A percentile compares a stretch with the other conserved stretches of the same genome.
Evolutionary conservation across 1,284 basidiomycete genomes (phyloP).

Genomic region (Garcileccinum viscosum): DNA sequence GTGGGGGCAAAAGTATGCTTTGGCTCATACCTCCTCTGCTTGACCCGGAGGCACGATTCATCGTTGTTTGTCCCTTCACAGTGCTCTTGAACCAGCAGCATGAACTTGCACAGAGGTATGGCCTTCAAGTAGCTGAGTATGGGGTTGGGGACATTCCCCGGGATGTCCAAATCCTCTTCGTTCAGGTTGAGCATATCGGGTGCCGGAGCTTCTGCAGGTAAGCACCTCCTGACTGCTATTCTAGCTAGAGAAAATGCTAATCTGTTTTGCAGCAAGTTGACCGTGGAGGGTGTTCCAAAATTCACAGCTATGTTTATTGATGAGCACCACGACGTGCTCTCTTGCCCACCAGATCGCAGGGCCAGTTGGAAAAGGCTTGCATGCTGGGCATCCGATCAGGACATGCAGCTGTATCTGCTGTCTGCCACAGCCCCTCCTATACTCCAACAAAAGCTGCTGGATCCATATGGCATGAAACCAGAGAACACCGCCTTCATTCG

Average conservation of each 20-base stretch:
- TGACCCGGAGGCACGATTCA: neutral
- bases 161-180: conserved; percentile 7
- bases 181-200: conserved; percentile 19
- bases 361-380: conserved; percentile 9
- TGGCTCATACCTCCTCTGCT: neutral
- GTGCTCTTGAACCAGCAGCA: neutral
- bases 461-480: neutral
- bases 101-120: neutral
- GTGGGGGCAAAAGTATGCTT: neutral
- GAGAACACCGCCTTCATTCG: conserved; percentile 5
- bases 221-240: too few relatives aligned
- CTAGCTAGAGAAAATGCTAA: too few relatives aligned
- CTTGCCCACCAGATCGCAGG: conserved; percentile 2
- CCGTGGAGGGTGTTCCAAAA: neutral
- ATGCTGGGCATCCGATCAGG: conserved; percentile 5
- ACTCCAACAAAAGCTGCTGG: neutral
- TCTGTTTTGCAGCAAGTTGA: neutral
- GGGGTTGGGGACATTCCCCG: neutral
- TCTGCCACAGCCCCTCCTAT: conserved; percentile 3
- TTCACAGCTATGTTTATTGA: conserved; percentile 3
- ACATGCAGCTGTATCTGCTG: conserved; percentile 5
- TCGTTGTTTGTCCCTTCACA: neutral
- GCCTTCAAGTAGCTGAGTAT: neutral
- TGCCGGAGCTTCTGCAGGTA: neutral
- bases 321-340: conserved; percentile 11